Evolutionary conservation across 2,329 filamentous ascomycete genomes (phyloP), one percentile per base, ranked within the genome.

Genomic region (Cercospora zeae-maydis): DNA sequence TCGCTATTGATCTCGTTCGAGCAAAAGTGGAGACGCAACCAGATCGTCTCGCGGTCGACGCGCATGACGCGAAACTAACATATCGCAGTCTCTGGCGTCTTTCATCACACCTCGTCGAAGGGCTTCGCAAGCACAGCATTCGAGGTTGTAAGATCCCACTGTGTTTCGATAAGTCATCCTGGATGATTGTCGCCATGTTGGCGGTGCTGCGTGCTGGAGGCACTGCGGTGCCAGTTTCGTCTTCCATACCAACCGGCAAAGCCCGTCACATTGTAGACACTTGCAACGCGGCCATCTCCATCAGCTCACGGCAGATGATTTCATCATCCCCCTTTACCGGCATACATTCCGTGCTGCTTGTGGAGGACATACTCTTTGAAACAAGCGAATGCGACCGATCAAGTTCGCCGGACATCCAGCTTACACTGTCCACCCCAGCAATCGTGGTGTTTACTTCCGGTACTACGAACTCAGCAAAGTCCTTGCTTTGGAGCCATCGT

Each of bases 151-250:
- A 66, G 8, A 63, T 73, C 1, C 66, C 70, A 5, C 39, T 71
- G 8, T 68, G 63, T 53, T 69, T 72, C 49, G 71, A 73, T 59
- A 74, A 74, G 55, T 71, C 69, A 10, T 59, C 47, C 49, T 71
- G 67, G 67, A 65, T 64, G 31, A 60, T 64, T 30, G 68, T 74
- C 16, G 69, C 63, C 16, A 65, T 71, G 39, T 58, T 70, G 55
- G 72, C 65, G 34, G 62, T 65, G 7, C 68, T 75, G 66, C 74
- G 74, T 62, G 71, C 68, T n/a, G 72, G 73, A 53, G 70, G 57
- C 6, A 52, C 24, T 30, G 47, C 47, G 30, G 47, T 52, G 13
- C 47, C 47, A 5, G 24, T 52, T 4, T 52, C 47, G 13, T 30
- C 27, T n/a, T 31, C 47, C 19, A 31, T 52, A 31, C 16, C 47